Percentiles rank a stretch among this genome's conserved stretches.
These are phyloP conservation scores for Apophysomyces elegans DNA, from an alignment of 371 early-diverging fungal species.

Conservation along the genomic window DNA sequence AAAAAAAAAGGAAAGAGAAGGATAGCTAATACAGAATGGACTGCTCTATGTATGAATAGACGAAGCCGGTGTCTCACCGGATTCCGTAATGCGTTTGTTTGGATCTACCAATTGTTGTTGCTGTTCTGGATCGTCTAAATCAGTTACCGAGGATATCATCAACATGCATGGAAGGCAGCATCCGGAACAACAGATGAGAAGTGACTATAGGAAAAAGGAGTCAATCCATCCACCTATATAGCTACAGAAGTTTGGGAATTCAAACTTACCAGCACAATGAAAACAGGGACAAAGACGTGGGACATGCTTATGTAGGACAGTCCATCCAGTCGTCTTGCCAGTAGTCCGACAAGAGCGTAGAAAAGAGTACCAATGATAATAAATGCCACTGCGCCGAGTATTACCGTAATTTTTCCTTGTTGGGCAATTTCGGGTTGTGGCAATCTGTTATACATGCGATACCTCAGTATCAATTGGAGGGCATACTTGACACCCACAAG, in stretches of 20 bases:
- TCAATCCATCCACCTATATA: no score
- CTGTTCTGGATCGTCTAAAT: conserved; percentile 35
- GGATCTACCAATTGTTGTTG: conserved; percentile 27
- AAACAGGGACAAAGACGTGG: conserved; percentile 80
- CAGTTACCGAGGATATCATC: conserved; percentile 35
- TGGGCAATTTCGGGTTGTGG: conserved; percentile 54
- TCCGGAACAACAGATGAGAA: conserved; percentile 71
- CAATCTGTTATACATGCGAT: conserved; percentile 47
- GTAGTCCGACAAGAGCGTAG: conserved; percentile 75
- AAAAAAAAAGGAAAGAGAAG: conserved; percentile 14
- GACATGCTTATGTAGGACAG: conserved; percentile 54
- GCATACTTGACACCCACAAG: conserved; percentile 66
- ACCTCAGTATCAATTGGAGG: conserved; percentile 53
- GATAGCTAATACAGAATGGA: conserved; percentile 8
- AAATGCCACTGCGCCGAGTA: conserved; percentile 54
- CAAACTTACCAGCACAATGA: conserved; percentile 65
- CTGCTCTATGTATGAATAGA: conserved; percentile 10
- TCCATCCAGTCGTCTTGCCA: conserved; percentile 68
- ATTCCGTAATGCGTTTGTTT: conserved; percentile 31
- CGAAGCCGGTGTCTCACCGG: conserved; percentile 9
- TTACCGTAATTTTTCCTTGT: conserved; percentile 59
- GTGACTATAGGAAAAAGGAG: conserved; percentile 29
- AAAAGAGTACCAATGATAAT: conserved; percentile 56
- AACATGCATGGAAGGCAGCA: conserved; percentile 75
- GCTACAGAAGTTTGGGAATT: no score